These are phyloP conservation scores for Tulasnella sp. DNA, from an alignment of 768 basidiomycete species.

Conservation along the genomic window DNA sequence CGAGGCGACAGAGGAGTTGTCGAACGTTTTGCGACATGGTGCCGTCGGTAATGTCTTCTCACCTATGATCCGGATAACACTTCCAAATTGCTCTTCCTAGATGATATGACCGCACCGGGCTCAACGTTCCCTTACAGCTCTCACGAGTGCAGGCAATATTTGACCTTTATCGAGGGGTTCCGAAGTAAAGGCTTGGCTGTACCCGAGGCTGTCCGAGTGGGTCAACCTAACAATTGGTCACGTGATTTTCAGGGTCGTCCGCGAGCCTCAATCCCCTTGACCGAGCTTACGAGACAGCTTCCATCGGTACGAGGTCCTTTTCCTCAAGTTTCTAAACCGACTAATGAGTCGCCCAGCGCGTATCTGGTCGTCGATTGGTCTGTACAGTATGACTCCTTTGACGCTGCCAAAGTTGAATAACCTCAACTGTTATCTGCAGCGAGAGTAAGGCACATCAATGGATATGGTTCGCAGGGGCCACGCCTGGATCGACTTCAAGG, in stretches of 20 bases:
- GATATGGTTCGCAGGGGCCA: neutral
- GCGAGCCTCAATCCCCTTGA: no score
- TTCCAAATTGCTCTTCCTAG: neutral
- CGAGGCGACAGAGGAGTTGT: neutral
- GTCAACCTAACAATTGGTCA: no score
- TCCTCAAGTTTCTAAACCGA: no score
- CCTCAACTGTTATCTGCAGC: no score
- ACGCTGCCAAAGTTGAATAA: no score
- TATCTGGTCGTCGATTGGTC: neutral
- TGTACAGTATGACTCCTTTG: no score
- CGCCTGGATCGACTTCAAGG: slow-evolving; percentile 8
- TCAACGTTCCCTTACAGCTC: neutral
- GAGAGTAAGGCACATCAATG: slow-evolving; percentile 7
- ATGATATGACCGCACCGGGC: neutral
- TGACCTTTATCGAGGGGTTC: no score
- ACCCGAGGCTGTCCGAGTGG: no score
- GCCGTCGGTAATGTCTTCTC: neutral
- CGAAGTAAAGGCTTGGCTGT: no score
- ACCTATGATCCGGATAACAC: neutral
- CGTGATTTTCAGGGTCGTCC: no score
- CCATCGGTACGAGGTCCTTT: neutral
- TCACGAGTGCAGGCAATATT: neutral
- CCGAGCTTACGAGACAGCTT: neutral
- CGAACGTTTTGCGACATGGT: neutral
- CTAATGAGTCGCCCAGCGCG: neutral